Percentiles rank a stretch among this genome's conserved stretches.
phyloP scores from a whole-genome alignment of 176 grass and related monocot genomes.

The Tillandsia leiboldiana region DNA sequence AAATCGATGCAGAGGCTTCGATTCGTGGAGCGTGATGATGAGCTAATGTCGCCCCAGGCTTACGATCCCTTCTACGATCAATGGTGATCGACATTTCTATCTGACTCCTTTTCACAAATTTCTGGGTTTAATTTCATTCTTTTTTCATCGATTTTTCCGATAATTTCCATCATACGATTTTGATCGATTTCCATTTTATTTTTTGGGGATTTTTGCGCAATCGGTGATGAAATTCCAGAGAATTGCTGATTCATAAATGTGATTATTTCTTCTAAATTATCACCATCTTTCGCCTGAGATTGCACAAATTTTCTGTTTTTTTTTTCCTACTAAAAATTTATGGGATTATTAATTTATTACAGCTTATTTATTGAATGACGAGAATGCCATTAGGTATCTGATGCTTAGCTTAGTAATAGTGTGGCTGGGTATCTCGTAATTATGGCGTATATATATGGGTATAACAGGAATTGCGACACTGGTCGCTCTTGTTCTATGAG shows the following conservation, averaged over 20 bases:
- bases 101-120: slow-evolving; percentile 25
- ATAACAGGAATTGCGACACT: slow-evolving; percentile 36
- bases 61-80: slow-evolving; percentile 29
- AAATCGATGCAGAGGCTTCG: neutral
- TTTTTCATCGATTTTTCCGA: neutral
- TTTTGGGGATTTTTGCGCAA: neutral
- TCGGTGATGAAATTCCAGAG: slow-evolving; percentile 27
- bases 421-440: slow-evolving; percentile 30
- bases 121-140: neutral
- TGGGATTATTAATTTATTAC: neutral
- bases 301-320: neutral
- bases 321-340: too few relatives aligned
- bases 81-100: slow-evolving; percentile 61
- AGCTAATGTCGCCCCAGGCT: slow-evolving; percentile 75
- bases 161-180: neutral
- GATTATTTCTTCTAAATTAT: slow-evolving; percentile 29
- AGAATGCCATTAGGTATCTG: slow-evolving; percentile 46
- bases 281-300: slow-evolving; percentile 44
- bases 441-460: slow-evolving; percentile 21
- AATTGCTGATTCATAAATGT: slow-evolving; percentile 17
- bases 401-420: slow-evolving; percentile 9
- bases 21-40: slow-evolving; percentile 45
- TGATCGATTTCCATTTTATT: neutral
- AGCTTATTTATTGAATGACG: neutral
- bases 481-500: slow-evolving; percentile 28